These are phyloP conservation scores for Aspergillus nanangensis DNA, from an alignment of 495 filamentous ascomycete species.

Conservation along the genomic window DNA sequence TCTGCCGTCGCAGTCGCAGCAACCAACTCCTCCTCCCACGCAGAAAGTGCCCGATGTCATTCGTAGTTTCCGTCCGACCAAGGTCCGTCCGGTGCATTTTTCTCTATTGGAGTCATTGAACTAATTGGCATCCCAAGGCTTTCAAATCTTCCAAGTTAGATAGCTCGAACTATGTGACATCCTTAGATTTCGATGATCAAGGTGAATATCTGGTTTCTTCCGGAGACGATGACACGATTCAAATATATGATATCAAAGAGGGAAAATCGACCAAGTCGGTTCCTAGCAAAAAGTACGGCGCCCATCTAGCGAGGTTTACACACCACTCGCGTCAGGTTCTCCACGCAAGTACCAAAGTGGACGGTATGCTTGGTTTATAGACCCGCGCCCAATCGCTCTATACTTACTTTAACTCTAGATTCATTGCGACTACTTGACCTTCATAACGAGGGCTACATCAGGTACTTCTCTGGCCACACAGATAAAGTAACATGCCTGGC, in stretches of 20 bases:
- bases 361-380: conserved; percentile 37
- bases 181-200: conserved; percentile 92
- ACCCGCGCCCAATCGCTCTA: neutral
- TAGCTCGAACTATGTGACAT: conserved; percentile 47
- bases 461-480: conserved; percentile 90
- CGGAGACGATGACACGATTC: conserved; percentile 87
- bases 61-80: conserved; percentile 41
- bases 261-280: conserved; percentile 81
- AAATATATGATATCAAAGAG: conserved; percentile 88
- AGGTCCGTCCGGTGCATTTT: conserved; percentile 27
- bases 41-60: conserved; percentile 44
- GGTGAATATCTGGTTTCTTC: conserved; percentile 85
- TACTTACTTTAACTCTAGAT: conserved; percentile 39
- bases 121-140: conserved; percentile 27
- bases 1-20: conserved; percentile 12
- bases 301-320: conserved; percentile 88
- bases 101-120: neutral
- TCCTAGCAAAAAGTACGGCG: conserved; percentile 89
- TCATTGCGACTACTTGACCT: conserved; percentile 87
- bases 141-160: conserved; percentile 39
- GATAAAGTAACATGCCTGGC: conserved; percentile 75
- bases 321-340: conserved; percentile 84
- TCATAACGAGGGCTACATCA: conserved; percentile 90
- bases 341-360: conserved; percentile 92
- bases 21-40: conserved; percentile 22